Base-by-base conservation (phyloP, 2,329 filamentous ascomycete genomes). In the Cadophora sp. region DNA sequence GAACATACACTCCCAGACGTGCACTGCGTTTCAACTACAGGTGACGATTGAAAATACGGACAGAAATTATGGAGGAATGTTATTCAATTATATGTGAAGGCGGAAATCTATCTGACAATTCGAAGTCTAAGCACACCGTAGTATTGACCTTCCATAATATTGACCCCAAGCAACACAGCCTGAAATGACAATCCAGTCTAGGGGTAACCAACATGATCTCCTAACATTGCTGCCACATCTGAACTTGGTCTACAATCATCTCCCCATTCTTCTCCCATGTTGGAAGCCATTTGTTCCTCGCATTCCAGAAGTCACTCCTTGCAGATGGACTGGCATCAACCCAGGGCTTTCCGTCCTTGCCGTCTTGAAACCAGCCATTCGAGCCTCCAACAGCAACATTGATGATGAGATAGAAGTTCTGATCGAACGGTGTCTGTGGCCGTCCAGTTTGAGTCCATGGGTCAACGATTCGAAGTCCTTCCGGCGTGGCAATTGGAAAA, bases 281-380 rank as follows among this genome's bases (percentile, higher is more conserved):
- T 3, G 89, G 86, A 56, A 84, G 79, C 91, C 91, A 94, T 33
- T 81, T 72, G 64, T 87, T 81, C 60, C 85, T 84, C 0, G 87
- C 84, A 18, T 89, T 81, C 91, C 91, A 96, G 77, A 96, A 96
- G 76, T 95, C 91, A 73, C 85, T 87, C 78, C 84, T 87, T 6
- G 92, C 91, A 13, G 85, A 89, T 2, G 83, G 78, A 63, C 87
- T 89, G 18, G 78, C 81, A 76, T 96, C 90, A 41, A 93, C 83
- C 93, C 93, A 96, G 1, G 93, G 92, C 83, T 96, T 96, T 36
- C 84, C 85, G 50, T 83, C 84, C 70, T 84, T 81, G 18, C 88
- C 87, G 76, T 96, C 91, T 16, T 41, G 27, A 45, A 69, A 69
- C 36, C 51, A 69, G 2, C 67, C 64, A 58, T 66, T 66, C 3